Evolutionary conservation across 805 yeast genomes (phyloP).

Genomic region (Priceomyces castillae): DNA sequence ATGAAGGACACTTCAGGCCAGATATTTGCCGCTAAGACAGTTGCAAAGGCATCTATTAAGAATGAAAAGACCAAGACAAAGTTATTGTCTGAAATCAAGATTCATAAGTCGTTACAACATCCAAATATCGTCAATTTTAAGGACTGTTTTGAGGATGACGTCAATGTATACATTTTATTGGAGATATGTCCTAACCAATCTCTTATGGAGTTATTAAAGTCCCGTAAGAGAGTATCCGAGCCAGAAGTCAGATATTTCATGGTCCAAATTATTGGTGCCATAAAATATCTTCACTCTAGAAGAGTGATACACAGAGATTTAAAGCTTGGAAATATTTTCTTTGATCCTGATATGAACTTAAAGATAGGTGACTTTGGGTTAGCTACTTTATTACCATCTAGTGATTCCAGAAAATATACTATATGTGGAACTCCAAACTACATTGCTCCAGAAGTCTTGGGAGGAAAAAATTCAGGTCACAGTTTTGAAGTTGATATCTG

Average conservation of each 20-base stretch:
- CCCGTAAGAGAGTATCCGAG: constrained; percentile 81
- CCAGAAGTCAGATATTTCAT: constrained; percentile 88
- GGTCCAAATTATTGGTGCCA: constrained; percentile 92
- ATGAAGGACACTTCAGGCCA: constrained; percentile 87
- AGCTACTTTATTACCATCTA: constrained; percentile 83
- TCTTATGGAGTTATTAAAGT: constrained; percentile 84
- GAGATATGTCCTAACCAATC: constrained; percentile 96
- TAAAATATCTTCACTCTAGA: constrained; percentile 86
- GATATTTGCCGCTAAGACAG: constrained; percentile 93
- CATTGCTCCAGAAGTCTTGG: constrained; percentile 95
- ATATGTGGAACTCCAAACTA: constrained; percentile 99
- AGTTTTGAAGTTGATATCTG: constrained; percentile 94
- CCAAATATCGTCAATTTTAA: constrained; percentile 87
- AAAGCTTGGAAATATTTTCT: constrained; percentile 92
- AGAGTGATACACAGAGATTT: constrained; percentile 94
- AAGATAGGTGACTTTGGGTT: constrained; percentile 98
- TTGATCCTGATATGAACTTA: constrained; percentile 89
- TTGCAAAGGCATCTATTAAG: constrained; percentile 91
- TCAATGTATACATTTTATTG: constrained; percentile 85
- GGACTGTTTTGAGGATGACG: constrained; percentile 96
- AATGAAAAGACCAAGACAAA: constrained; percentile 85
- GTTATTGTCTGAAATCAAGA: constrained; percentile 88
- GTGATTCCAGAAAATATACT: constrained; percentile 76
- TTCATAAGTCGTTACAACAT: constrained; percentile 87
- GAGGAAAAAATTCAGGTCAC: constrained; percentile 85